These are phyloP conservation scores for Reutealis trisperma DNA, from an alignment of 345 rosid species.

Conservation along the genomic window DNA sequence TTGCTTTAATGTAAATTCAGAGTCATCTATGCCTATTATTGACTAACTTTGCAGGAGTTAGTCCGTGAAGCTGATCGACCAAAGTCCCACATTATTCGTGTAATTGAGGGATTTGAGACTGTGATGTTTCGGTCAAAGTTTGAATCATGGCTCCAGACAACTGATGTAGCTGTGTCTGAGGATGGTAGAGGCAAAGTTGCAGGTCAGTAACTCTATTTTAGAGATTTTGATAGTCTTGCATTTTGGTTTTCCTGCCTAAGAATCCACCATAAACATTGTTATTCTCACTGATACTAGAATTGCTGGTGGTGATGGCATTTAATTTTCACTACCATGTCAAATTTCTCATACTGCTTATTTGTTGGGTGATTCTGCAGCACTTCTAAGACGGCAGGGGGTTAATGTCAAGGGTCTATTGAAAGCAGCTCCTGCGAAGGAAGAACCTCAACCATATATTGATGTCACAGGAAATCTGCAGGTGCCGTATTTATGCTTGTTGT, in stretches of 20 bases:
- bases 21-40: conserved; percentile 6
- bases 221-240: conserved; percentile 1
- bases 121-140: conserved; percentile 87
- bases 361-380: conserved; percentile 50
- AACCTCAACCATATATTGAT: conserved; percentile 84
- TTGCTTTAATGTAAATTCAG: conserved; percentile 14
- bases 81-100: conserved; percentile 66
- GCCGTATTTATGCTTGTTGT: conserved; percentile 8
- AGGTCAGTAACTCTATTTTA: conserved; percentile 49
- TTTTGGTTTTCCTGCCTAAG: conserved; percentile 13
- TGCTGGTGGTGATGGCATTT: not conserved
- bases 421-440: conserved; percentile 75
- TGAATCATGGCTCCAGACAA: conserved; percentile 80
- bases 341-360: conserved; percentile 17
- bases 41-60: conserved; percentile 52
- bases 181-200: conserved; percentile 99
- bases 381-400: conserved; percentile 87
- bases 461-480: conserved; percentile 97
- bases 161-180: conserved; percentile 67
- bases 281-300: not conserved
- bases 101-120: conserved; percentile 97
- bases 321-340: conserved; percentile 2
- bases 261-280: not conserved
- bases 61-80: conserved; percentile 52
- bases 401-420: conserved; percentile 88